A percentile compares a stretch with the other conserved stretches of the same genome.
Conservation (phyloP, 495 filamentous ascomycete species). For the Neurospora sp. region DNA sequence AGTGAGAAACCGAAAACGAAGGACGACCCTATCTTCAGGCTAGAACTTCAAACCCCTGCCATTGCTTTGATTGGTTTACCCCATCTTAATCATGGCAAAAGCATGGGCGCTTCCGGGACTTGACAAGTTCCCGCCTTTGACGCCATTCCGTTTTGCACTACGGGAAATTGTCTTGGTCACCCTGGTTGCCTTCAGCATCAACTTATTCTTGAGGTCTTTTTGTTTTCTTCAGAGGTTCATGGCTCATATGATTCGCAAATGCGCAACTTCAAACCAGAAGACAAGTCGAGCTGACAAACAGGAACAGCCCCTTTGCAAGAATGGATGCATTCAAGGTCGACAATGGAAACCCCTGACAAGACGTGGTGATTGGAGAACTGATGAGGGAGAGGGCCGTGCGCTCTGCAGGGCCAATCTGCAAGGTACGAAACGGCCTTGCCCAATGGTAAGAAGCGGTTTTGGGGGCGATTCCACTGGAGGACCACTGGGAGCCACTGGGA, state of each 20-base stretch:
- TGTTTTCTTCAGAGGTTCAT: not conserved
- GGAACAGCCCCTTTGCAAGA: not conserved
- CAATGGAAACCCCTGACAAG: not conserved
- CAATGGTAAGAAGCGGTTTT: not conserved
- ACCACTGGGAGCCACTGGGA: not conserved
- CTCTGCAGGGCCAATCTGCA: not conserved
- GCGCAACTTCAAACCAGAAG: not conserved
- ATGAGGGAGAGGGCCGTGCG: not conserved
- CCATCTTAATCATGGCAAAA: not conserved
- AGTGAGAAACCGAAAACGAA: not conserved
- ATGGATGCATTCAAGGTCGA: not conserved
- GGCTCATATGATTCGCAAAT: not conserved
- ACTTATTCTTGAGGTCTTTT: not conserved
- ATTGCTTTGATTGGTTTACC: not conserved
- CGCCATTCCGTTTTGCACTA: not conserved
- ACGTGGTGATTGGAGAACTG: not conserved
- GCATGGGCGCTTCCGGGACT: not conserved
- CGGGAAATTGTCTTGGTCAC: not conserved
- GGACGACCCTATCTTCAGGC: not conserved
- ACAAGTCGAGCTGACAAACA: not conserved
- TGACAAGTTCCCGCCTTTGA: not conserved
- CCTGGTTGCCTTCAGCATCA: not conserved
- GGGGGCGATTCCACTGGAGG: not conserved
- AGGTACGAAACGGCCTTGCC: not conserved
- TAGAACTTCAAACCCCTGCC: not conserved